A percentile compares a stretch with the other conserved stretches of the same genome.
Conservation (phyloP, 495 filamentous ascomycete genomes). For the Saxophila tyrrhenica region DNA sequence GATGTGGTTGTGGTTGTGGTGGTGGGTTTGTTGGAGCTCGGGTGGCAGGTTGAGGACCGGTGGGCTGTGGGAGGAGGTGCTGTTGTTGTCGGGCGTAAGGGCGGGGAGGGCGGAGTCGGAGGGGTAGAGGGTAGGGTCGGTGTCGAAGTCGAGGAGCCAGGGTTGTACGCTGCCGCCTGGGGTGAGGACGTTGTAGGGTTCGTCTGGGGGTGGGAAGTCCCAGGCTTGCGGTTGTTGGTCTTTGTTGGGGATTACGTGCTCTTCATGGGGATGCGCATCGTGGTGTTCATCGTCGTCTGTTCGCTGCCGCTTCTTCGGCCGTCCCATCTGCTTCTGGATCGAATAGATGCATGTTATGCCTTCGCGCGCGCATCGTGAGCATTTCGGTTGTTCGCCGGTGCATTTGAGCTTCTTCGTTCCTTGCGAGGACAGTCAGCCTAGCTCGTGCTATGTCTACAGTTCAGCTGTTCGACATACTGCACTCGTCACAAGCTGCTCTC, state of each 20-base stretch:
- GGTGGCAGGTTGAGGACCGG: slow-evolving; percentile 9
- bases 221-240: neutral
- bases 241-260: neutral
- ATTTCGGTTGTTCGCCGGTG: slow-evolving; percentile 20
- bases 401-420: slow-evolving; percentile 30
- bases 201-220: neutral
- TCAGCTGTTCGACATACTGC: slow-evolving; percentile 19
- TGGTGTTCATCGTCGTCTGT: slow-evolving; percentile 9
- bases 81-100: slow-evolving; percentile 11
- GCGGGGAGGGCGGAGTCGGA: slow-evolving; percentile 1
- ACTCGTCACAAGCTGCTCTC: slow-evolving; percentile 25
- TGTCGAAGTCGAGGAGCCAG: neutral
- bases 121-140: neutral
- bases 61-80: slow-evolving; percentile 1
- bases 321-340: slow-evolving; percentile 28
- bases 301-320: slow-evolving; percentile 26
- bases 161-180: slow-evolving; percentile 7
- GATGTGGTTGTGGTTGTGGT: neutral
- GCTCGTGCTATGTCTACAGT: neutral
- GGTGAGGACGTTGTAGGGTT: neutral
- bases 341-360: slow-evolving; percentile 26
- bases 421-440: slow-evolving; percentile 5
- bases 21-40: slow-evolving; percentile 4
- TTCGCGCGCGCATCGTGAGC: slow-evolving; percentile 23
- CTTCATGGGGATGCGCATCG: neutral